A percentile compares a stretch with the other conserved stretches of the same genome.
These are phyloP conservation scores for Entonaema liquescens DNA, from an alignment of 495 filamentous ascomycete species.

Conservation along the genomic window DNA sequence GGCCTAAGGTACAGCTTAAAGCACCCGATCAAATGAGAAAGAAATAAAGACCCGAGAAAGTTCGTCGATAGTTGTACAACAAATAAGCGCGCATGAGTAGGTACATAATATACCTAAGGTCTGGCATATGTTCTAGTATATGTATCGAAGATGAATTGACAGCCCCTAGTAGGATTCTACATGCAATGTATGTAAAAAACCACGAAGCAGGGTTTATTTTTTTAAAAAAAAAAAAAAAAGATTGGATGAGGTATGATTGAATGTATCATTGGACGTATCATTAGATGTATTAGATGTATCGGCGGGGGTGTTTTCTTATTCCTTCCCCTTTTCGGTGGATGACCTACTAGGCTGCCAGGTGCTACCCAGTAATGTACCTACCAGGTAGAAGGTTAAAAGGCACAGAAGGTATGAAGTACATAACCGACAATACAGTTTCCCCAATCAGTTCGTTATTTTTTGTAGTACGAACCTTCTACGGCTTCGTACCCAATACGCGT, in stretches of 20 bases:
- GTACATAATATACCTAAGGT: not conserved
- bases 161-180: too few species aligned
- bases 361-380: not conserved
- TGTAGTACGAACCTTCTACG: not conserved
- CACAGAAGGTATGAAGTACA: not conserved
- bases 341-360: not conserved
- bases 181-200: too few species aligned
- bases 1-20: too few species aligned
- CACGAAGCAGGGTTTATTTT: not conserved
- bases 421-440: not conserved
- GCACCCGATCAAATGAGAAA: too few species aligned
- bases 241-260: not conserved
- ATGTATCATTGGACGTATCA: not conserved
- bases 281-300: constrained; percentile 1
- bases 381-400: too few species aligned
- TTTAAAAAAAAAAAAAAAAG: too few species aligned
- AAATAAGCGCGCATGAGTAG: not conserved
- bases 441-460: not conserved
- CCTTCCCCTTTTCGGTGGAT: not conserved
- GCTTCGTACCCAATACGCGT: not conserved
- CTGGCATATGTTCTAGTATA: too few species aligned
- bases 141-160: not conserved
- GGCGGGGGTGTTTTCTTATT: not conserved
- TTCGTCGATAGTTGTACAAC: not conserved
- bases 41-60: not conserved